A percentile compares a stretch with the other conserved stretches of the same genome.
These are phyloP conservation scores for Hemerocallis citrina DNA, from an alignment of 106 monocot genomes.

Conservation along the genomic window DNA sequence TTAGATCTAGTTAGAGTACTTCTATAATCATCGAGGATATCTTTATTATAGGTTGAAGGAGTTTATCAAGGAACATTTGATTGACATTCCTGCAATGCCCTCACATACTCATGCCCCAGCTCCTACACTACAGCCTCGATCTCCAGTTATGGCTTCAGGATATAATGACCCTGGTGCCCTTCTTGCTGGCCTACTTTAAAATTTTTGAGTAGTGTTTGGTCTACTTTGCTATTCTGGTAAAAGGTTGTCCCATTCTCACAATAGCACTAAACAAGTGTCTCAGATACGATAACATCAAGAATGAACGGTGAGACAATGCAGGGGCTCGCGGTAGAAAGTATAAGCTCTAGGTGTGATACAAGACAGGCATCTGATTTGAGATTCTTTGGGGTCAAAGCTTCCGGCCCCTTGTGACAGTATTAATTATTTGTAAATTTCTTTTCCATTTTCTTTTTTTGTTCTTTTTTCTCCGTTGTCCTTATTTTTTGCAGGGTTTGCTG, in stretches of 20 bases:
- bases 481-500: conserved; percentile 4
- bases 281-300: background rate
- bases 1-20: background rate
- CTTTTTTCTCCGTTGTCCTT: no score
- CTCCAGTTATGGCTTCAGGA: conserved; percentile 15
- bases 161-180: conserved; percentile 77
- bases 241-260: background rate
- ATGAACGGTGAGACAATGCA: no score
- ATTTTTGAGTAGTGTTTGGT: background rate
- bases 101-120: conserved; percentile 12
- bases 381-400: conserved; percentile 32
- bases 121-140: no score
- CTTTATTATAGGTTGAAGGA: conserved; percentile 76
- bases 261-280: background rate
- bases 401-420: conserved; percentile 11
- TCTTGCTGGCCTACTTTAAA: conserved; percentile 83
- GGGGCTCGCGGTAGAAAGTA: conserved; percentile 20
- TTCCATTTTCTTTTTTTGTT: no score
- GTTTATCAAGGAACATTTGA: conserved; percentile 80
- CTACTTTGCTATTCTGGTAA: background rate
- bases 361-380: background rate
- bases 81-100: conserved; percentile 45
- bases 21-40: conserved; percentile 1
- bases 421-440: conserved; percentile 8
- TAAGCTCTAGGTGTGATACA: no score